Conservation (phyloP, 1,284 basidiomycete species). For the Ustilago vetiveriae region DNA sequence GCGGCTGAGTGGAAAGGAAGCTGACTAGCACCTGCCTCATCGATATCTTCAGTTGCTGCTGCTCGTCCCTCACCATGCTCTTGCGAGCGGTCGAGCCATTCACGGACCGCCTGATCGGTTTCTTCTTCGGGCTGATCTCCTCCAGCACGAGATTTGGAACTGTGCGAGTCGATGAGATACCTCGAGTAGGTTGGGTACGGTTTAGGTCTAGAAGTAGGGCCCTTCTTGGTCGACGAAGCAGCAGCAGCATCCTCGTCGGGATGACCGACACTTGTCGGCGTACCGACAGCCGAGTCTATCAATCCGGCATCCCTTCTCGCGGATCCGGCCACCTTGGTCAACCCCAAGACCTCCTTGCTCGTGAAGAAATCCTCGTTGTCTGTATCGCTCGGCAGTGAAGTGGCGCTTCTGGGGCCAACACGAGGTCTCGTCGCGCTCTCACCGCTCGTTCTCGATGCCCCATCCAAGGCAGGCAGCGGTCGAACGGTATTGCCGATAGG, state of each 20-base stretch:
- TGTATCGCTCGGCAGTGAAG: slow-evolving; percentile 33
- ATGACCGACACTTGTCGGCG: slow-evolving; percentile 27
- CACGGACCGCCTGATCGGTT: slow-evolving; percentile 13
- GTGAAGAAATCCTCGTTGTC: slow-evolving; percentile 47
- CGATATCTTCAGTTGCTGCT: background rate
- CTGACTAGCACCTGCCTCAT: slow-evolving; percentile 8
- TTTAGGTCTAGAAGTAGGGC: slow-evolving; percentile 15
- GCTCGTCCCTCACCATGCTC: background rate
- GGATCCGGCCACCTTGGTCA: slow-evolving; percentile 26
- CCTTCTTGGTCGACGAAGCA: slow-evolving; percentile 5
- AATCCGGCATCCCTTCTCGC: slow-evolving; percentile 6
- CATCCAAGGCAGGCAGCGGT: slow-evolving; percentile 19
- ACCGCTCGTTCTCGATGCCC: slow-evolving; percentile 24
- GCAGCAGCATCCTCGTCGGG: slow-evolving; percentile 10
- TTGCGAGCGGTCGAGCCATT: slow-evolving; percentile 33
- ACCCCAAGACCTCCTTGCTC: slow-evolving; percentile 24
- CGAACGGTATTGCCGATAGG: slow-evolving; percentile 3
- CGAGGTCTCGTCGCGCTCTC: slow-evolving; percentile 13
- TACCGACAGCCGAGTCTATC: slow-evolving; percentile 28
- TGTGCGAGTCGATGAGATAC: slow-evolving; percentile 22
- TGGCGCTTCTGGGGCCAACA: slow-evolving; percentile 15
- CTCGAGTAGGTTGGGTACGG: slow-evolving; percentile 41
- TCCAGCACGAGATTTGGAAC: slow-evolving; percentile 1
- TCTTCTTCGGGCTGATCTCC: slow-evolving; percentile 7
- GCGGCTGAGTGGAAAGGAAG: slow-evolving; percentile 23